A percentile compares a stretch with the other conserved stretches of the same genome.
Evolutionary conservation across 495 filamentous ascomycete genomes (phyloP).

Genomic region (Talaromyces thailandensis): DNA sequence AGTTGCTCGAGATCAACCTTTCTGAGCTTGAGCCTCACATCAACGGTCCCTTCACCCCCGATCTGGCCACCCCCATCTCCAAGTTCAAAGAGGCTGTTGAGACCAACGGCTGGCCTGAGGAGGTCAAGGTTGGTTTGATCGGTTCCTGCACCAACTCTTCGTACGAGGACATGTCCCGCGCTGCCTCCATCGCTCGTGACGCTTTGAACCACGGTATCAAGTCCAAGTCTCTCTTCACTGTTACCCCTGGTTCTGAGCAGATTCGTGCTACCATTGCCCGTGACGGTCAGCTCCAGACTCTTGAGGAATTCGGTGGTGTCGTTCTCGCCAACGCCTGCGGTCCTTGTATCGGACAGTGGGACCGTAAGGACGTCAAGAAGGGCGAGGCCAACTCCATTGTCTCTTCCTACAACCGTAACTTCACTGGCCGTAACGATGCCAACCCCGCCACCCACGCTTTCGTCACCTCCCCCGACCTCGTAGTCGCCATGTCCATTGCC

Average conservation of each 20-base stretch:
- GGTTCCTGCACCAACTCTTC: constrained; percentile 99
- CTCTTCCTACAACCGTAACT: constrained; percentile 98
- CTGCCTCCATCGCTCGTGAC: constrained; percentile 89
- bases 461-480: constrained; percentile 95
- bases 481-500: constrained; percentile 85
- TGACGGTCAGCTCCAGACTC: constrained; percentile 90
- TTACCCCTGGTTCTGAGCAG: constrained; percentile 96
- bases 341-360: constrained; percentile 80
- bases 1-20: constrained; percentile 93
- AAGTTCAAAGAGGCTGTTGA: constrained; percentile 94
- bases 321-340: constrained; percentile 97
- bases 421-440: constrained; percentile 97
- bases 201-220: constrained; percentile 91
- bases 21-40: constrained; percentile 93
- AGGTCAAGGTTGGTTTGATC: constrained; percentile 87
- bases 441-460: constrained; percentile 99
- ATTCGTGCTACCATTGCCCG: constrained; percentile 92
- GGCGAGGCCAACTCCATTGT: constrained; percentile 94
- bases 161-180: constrained; percentile 98
- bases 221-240: constrained; percentile 86
- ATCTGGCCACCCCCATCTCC: constrained; percentile 95
- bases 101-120: constrained; percentile 91
- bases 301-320: constrained; percentile 95
- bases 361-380: constrained; percentile 91
- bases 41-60: constrained; percentile 99